Evolutionary conservation across 2,329 filamentous ascomycete genomes (phyloP).

Genomic region (Acrocalymma vagum): DNA sequence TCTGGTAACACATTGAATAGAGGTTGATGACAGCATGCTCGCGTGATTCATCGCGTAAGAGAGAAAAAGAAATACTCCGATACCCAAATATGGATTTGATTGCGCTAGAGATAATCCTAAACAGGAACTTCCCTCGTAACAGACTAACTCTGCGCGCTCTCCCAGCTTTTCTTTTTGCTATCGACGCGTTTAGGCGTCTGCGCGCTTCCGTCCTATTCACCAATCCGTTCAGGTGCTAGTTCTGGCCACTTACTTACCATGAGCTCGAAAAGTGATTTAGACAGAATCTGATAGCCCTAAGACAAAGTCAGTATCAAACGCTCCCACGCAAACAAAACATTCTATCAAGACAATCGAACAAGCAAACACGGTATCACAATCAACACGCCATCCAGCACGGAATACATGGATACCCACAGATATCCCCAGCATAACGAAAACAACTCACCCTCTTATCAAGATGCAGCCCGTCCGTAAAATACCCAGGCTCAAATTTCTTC

Average conservation of each 20-base stretch:
- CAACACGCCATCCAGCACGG: not conserved
- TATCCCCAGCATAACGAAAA: not conserved
- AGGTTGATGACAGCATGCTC: constrained; percentile 58
- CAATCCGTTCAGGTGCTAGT: constrained; percentile 29
- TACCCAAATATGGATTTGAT: constrained; percentile 19
- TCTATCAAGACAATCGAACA: too few relatives aligned
- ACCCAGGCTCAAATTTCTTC: constrained; percentile 40
- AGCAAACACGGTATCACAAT: too few relatives aligned
- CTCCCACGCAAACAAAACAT: not conserved
- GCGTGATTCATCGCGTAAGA: constrained; percentile 1
- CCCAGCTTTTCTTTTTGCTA: constrained; percentile 8
- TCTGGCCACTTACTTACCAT: constrained; percentile 41
- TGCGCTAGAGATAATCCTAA: not conserved
- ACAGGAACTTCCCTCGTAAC: too few relatives aligned
- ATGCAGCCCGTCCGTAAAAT: constrained; percentile 51
- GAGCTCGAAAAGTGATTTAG: constrained; percentile 26
- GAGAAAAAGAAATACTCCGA: too few relatives aligned
- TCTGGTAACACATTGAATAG: constrained; percentile 85
- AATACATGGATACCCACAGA: not conserved
- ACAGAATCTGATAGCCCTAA: constrained; percentile 39
- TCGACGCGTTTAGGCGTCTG: not conserved
- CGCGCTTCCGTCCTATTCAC: constrained; percentile 3
- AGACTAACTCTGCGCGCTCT: not conserved
- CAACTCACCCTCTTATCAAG: constrained; percentile 36
- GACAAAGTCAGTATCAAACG: constrained; percentile 1